Evolutionary conservation across 805 yeast genomes (phyloP), one percentile per base, ranked within the genome.

Genomic region (Saccharomycopsis babjevae): DNA sequence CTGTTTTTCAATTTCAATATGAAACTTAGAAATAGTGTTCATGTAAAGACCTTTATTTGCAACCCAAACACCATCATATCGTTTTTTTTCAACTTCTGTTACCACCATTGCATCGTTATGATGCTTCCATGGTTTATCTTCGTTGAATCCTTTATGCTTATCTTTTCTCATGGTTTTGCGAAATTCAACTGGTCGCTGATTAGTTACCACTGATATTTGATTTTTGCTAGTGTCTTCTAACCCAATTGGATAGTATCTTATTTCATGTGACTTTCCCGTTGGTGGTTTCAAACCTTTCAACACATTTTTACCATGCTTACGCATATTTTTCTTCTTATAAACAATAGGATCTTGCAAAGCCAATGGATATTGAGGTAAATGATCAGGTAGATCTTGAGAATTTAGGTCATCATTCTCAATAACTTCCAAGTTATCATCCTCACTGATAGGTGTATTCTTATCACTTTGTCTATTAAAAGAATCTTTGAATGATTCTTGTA

Each of bases 61-160:
- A 0, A 87, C 96, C 97, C 97, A 94, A 16, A 94, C 81, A 30
- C 96, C 96, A 71, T 92, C 97, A 71, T 93, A 94, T 43, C 98
- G 74, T 69, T 91, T 91, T 62, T 89, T 79, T 70, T 94, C 98
- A 54, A 76, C 79, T 54, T 81, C 84, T 0, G 81, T 77, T n/a
- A 78, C 73, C 50, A 75, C 70, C 65, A 76, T 69, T 5, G 84
- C 76, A 62, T 83, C 88, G 36, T 76, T 76, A 72, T 90, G 97
- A 67, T 86, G 84, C 67, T 92, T 91, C 97, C 97, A 91, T 0
- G 98, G 98, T 71, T 91, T 90, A 62, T 88, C 89, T 68, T 87
- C 96, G 69, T 92, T 86, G 71, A 92, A 91, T 61, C 73, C 71
- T 11, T 62, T 60, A 46, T 63, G 58, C 43, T 60, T 58, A 28